Base-by-base conservation (phyloP, 2,329 filamentous ascomycete genomes). In the Aspergillus puulaauensis region DNA sequence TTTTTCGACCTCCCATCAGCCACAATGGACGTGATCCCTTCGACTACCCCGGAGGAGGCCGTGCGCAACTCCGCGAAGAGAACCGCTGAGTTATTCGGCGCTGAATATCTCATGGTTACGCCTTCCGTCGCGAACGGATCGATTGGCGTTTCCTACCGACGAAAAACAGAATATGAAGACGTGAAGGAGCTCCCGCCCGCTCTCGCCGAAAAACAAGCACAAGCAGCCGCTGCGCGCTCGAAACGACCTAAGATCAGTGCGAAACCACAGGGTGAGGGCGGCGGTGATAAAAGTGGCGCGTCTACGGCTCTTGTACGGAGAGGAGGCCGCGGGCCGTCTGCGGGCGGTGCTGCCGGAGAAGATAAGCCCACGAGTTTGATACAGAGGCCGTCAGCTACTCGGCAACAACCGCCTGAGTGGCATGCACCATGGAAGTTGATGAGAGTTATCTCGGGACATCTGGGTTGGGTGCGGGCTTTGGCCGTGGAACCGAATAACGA, bases 371-470 rank as follows among this genome's bases (percentile, higher is more conserved):
- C 80, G 57, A 86, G 84, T 64, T 73, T 90, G 56, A 83, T 89
- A 17, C 79, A 86, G 57, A 82, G 86, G 65, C 85, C 87, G 43
- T 85, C 83, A 15, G 74, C 75, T 41, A 83, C 88, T 54, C 80
- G 84, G 65, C 86, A 88, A 66, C 81, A 87, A 57, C 91, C 88
- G 73, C 96, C 96, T 1, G 89, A 97, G 58, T 99, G 95, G 95
- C 95, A 99, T 73, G 86, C 93, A 60, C 96, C 96, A 12, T 99
- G 96, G 95, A 98, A 97, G 83, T 82, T 98, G 59, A 96, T 96
- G 89, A 86, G 95, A 60, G 96, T 99, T 61, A 96, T 99, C 64
- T 96, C 92, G 0, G 95, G 96, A 15, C 95, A 98, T 73, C 77
- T 99, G 66, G 95, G 95, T 24, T 99, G 95, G 95, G 95, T 99